Base-by-base conservation (phyloP, 1,139 yeast species). In the Yamadazyma membranifaciens region DNA sequence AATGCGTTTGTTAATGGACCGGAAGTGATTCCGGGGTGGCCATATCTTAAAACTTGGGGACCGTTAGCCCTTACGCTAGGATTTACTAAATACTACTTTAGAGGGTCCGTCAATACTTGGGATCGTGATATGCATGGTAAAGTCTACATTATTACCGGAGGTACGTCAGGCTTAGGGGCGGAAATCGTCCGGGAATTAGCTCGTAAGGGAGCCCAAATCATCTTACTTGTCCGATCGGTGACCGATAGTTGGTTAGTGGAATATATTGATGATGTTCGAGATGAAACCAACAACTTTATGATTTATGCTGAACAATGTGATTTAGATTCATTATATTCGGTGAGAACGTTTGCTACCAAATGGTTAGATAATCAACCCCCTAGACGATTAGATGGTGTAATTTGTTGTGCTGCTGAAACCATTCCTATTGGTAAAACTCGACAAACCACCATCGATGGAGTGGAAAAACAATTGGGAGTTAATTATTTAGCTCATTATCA, bases 341-440 rank as follows among this genome's bases (percentile, higher is more conserved):
- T 92, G n/a, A 73, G 98, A 50, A 81, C 82, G 58, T 92, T 92
- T 67, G 97, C 96, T 25, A 91, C 98, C 1, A 81, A 75, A 48
- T 92, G 98, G 98, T 71, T 92, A 45, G 96, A 92, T 60, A 89
- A 87, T 57, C 70, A 81, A 31, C 96, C 97, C 1, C 95, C 97
- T 6, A 73, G 98, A 51, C 65, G 98, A 43, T 68, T 92, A 41
- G 98, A 92, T 59, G 95, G 95, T 45, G 76, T 92, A 13, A 63
- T 92, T 4, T 86, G 96, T 56, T 81, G 91, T 63, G 97, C 97
- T 2, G 92, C 88, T 9, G 91, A 87, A 41, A 72, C 83, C 45
- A 66, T 82, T 38, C 98, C 98, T 0, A 69, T 79, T 31, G 80
- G 81, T 12, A 67, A 66, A 39, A 65, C 73, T 10, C 73, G 96